A percentile compares a stretch with the other conserved stretches of the same genome.
These are phyloP conservation scores for Vitis rotundifolia DNA, from an alignment of 164 flowering plant species.

Conservation along the genomic window DNA sequence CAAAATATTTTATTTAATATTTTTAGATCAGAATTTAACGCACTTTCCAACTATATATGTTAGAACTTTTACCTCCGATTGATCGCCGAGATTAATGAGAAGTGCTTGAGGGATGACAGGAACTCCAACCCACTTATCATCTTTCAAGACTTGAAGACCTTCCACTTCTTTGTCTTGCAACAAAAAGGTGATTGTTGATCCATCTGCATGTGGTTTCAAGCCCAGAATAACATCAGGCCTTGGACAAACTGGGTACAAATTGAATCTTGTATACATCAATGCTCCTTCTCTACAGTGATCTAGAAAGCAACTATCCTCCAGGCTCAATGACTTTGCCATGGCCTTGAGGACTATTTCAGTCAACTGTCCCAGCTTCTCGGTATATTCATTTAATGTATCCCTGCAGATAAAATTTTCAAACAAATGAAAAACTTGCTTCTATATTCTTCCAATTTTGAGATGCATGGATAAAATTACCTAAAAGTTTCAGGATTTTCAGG, in stretches of 20 bases:
- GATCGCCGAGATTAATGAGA: constrained; percentile 47
- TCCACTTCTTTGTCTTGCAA: constrained; percentile 57
- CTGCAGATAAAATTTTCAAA: constrained; percentile 18
- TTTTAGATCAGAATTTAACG: too few relatives aligned
- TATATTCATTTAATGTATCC: constrained; percentile 31
- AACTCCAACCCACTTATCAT: constrained; percentile 44
- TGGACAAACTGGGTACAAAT: constrained; percentile 48
- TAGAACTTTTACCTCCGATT: constrained; percentile 25
- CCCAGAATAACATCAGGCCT: constrained; percentile 51
- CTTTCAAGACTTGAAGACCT: constrained; percentile 60
- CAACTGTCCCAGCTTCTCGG: constrained; percentile 17
- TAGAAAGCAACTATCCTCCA: constrained; percentile 43
- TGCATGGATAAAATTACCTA: constrained; percentile 22
- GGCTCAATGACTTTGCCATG: constrained; percentile 39
- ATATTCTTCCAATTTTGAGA: not conserved
- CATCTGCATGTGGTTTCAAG: constrained; percentile 57
- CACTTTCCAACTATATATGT: too few relatives aligned
- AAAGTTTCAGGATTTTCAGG: constrained; percentile 24
- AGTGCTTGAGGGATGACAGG: constrained; percentile 49
- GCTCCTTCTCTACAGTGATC: constrained; percentile 27
- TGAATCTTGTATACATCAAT: constrained; percentile 33
- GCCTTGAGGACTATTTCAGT: constrained; percentile 27
- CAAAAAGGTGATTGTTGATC: constrained; percentile 42
- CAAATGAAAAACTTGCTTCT: not conserved
- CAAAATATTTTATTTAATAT: too few relatives aligned